phyloP scores from a whole-genome alignment of 192 early-diverging fungal species.

The Jimgerdemannia lactiflua region DNA sequence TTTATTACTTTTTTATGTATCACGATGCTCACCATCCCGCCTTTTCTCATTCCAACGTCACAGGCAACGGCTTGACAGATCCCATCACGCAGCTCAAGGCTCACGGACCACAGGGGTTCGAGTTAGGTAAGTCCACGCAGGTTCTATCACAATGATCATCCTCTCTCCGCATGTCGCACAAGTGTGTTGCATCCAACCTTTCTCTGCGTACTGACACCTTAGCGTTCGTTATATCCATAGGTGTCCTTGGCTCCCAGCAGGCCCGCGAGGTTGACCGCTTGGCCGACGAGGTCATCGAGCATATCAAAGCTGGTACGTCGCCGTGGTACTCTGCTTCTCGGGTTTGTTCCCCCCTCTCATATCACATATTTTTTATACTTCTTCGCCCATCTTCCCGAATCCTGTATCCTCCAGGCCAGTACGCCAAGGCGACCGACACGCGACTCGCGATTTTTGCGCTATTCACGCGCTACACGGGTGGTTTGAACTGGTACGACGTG shows the following conservation, averaged over 20 bases:
- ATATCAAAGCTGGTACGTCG: constrained; percentile 39
- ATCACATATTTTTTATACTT: constrained; percentile 31
- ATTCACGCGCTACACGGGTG: constrained; percentile 64
- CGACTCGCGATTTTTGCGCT: constrained; percentile 61
- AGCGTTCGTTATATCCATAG: constrained; percentile 6
- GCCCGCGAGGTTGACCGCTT: constrained; percentile 30
- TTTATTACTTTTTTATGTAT: constrained; percentile 8
- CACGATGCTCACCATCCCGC: constrained; percentile 6
- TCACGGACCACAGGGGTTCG: constrained; percentile 57
- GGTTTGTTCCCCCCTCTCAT: constrained; percentile 36
- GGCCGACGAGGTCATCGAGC: constrained; percentile 36
- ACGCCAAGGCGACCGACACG: constrained; percentile 39
- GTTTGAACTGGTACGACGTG: constrained; percentile 78
- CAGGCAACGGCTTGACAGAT: constrained; percentile 65
- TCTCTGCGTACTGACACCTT: background rate
- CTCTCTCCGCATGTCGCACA: too few species aligned
- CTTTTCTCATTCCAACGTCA: background rate
- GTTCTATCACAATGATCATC: too few species aligned
- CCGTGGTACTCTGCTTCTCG: constrained; percentile 37
- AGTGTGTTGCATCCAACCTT: too few species aligned
- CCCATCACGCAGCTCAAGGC: constrained; percentile 51
- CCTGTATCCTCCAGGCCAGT: constrained; percentile 21
- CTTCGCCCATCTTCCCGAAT: constrained; percentile 2
- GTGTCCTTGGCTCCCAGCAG: constrained; percentile 46
- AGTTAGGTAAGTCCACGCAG: constrained; percentile 18